phyloP scores from a whole-genome alignment of 345 rosid species.

The Citrus reticulata region DNA sequence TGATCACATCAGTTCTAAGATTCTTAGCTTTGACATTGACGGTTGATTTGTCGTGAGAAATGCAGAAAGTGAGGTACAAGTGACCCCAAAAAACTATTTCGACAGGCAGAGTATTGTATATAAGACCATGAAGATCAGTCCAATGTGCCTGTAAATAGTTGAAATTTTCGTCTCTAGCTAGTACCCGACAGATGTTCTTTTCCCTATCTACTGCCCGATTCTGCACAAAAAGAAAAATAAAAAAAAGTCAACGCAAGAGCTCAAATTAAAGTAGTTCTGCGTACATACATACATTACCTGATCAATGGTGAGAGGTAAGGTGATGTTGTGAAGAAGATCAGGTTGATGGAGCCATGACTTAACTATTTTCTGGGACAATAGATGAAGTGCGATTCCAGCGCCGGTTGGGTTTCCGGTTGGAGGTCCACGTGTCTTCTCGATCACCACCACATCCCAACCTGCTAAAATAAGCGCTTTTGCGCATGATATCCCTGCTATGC shows the following conservation, averaged over 20 bases:
- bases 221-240: conserved; percentile 21
- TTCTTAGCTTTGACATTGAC: conserved; percentile 50
- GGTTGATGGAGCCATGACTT: conserved; percentile 49
- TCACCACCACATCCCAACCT: conserved; percentile 58
- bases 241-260: no score
- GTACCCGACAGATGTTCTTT: conserved; percentile 22
- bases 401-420: conserved; percentile 67
- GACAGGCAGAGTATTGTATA: conserved; percentile 39
- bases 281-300: conserved; percentile 21
- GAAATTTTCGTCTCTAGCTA: conserved; percentile 60
- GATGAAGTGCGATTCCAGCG: conserved; percentile 65
- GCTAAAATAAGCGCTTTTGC: conserved; percentile 57
- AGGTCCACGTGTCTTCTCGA: conserved; percentile 56
- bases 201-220: conserved; percentile 45
- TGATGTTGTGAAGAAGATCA: conserved; percentile 37
- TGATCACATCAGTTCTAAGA: conserved; percentile 34
- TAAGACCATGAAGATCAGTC: conserved; percentile 62
- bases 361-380: conserved; percentile 38
- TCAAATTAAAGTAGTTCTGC: no score
- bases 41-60: conserved; percentile 37
- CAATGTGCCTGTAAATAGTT: conserved; percentile 65
- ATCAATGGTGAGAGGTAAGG: conserved; percentile 53
- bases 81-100: conserved; percentile 69
- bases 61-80: conserved; percentile 40
- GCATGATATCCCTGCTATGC: conserved; percentile 69